Evolutionary conservation across 768 basidiomycete genomes (phyloP).

Genomic region (Pleurotus pulmonarius): DNA sequence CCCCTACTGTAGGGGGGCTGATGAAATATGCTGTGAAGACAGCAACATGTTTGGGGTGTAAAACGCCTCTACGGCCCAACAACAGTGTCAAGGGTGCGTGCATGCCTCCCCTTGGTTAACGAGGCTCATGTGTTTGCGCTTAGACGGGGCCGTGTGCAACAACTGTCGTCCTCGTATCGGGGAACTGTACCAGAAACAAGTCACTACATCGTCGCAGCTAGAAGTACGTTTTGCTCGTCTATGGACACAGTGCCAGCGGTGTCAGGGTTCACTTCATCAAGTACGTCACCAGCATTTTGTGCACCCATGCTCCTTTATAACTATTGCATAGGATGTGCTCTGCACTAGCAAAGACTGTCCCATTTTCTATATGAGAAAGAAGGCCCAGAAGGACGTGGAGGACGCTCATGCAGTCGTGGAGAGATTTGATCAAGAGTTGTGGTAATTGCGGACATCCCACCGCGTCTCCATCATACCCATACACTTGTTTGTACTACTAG

Average conservation of each 20-base stretch:
- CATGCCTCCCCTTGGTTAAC: not conserved
- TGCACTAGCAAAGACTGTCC: constrained; percentile 98
- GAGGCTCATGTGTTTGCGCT: not conserved
- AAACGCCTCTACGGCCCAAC: constrained; percentile 75
- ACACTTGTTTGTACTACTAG: too few species aligned
- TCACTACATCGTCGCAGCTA: constrained; percentile 63
- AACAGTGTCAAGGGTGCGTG: constrained; percentile 71
- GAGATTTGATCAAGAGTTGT: constrained; percentile 76
- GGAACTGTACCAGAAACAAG: constrained; percentile 92
- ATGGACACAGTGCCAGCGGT: constrained; percentile 99
- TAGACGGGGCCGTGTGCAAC: constrained; percentile 91
- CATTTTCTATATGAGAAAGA: constrained; percentile 98
- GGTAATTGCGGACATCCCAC: constrained; percentile 38
- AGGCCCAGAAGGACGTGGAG: constrained; percentile 96
- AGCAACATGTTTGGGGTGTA: constrained; percentile 92
- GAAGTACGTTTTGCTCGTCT: constrained; percentile 92
- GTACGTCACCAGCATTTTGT: constrained; percentile 26
- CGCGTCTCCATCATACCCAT: too few species aligned
- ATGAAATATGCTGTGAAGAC: constrained; percentile 99
- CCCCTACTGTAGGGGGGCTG: constrained; percentile 91
- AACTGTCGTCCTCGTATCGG: constrained; percentile 85
- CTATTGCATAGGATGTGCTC: constrained; percentile 72
- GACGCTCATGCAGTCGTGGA: constrained; percentile 76
- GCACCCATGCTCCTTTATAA: not conserved
- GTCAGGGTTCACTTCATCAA: constrained; percentile 97